Evolutionary conservation across 2,329 filamentous ascomycete genomes (phyloP).

Genomic region (Cephalotrichum gorgonifer): DNA sequence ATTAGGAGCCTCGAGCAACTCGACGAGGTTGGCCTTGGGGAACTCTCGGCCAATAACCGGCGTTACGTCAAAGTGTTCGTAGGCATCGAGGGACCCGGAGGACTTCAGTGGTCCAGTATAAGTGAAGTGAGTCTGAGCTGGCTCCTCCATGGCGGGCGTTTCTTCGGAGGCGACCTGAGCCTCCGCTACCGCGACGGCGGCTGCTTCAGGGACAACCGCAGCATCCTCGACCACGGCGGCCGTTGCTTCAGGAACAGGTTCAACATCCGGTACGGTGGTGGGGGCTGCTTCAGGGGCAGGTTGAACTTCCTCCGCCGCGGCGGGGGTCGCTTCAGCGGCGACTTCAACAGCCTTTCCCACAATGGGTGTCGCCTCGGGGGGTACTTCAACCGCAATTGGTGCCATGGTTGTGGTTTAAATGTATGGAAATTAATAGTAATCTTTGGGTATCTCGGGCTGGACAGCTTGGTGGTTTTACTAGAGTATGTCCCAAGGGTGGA

Average conservation of each 20-base stretch:
- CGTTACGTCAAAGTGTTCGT: slow-evolving; percentile 47
- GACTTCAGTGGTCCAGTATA: slow-evolving; percentile 29
- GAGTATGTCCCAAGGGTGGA: background rate
- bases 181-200: background rate
- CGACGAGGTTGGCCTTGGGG: slow-evolving; percentile 45
- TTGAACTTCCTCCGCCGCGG: no score
- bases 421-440: background rate
- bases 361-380: background rate
- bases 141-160: background rate
- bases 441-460: background rate
- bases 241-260: no score
- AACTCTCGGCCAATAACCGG: slow-evolving; percentile 54
- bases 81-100: slow-evolving; percentile 38
- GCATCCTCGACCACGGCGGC: no score
- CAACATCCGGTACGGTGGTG: no score
- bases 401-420: background rate
- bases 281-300: no score
- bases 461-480: background rate
- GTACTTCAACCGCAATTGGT: background rate
- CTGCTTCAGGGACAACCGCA: no score
- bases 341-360: background rate
- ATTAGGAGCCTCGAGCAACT: slow-evolving; percentile 50
- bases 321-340: no score
- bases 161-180: background rate
- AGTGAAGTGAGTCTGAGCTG: background rate